Conservation (phyloP, 371 early-diverging fungal genomes). For the Zychaea mexicana region DNA sequence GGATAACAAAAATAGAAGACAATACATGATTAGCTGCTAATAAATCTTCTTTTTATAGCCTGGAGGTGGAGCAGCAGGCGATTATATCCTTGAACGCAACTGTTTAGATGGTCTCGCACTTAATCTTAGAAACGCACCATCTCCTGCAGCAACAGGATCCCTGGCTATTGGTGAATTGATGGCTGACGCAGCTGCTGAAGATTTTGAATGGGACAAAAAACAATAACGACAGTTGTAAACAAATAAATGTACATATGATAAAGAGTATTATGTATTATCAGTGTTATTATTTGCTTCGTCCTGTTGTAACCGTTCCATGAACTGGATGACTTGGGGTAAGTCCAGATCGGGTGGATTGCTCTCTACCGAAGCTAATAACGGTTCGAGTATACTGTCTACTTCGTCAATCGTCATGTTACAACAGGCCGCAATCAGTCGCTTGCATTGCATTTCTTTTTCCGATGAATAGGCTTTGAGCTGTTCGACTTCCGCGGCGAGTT, state of each 20-base stretch:
- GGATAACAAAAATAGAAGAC: neutral
- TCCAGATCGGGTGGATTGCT: constrained; percentile 71
- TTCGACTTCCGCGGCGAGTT: constrained; percentile 41
- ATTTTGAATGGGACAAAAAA: constrained; percentile 34
- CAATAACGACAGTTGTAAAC: neutral
- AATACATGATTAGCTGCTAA: neutral
- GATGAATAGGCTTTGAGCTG: constrained; percentile 33
- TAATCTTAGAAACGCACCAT: constrained; percentile 51
- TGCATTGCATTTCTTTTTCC: constrained; percentile 68
- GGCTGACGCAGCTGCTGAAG: constrained; percentile 40
- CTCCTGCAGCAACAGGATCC: constrained; percentile 49
- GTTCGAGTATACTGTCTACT: constrained; percentile 69
- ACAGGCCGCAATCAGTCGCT: constrained; percentile 76
- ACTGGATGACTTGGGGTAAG: constrained; percentile 58
- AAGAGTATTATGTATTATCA: no score
- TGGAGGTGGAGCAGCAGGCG: constrained; percentile 47
- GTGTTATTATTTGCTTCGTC: neutral
- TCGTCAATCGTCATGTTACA: constrained; percentile 69
- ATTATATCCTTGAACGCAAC: constrained; percentile 49
- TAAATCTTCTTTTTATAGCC: constrained; percentile 10
- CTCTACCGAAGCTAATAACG: constrained; percentile 72
- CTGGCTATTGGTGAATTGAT: constrained; percentile 50
- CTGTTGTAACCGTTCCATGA: constrained; percentile 49
- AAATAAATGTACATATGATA: no score
- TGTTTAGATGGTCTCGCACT: constrained; percentile 43